phyloP scores from a whole-genome alignment of 768 basidiomycete genomes.

The Cubamyces sp. region DNA sequence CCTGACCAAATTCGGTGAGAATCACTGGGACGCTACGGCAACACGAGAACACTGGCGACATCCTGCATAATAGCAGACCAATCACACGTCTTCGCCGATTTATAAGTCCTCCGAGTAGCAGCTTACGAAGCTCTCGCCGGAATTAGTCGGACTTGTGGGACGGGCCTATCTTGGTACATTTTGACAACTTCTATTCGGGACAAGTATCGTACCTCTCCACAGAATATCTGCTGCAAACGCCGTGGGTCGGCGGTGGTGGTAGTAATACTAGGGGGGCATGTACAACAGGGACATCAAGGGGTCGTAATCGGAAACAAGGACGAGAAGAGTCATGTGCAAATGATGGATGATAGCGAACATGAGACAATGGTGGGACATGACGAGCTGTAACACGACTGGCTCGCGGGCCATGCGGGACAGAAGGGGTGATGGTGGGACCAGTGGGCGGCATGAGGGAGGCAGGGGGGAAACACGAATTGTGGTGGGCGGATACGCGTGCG shows the following conservation, averaged over 20 bases:
- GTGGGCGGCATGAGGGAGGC: no score
- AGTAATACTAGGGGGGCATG: background rate
- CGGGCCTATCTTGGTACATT: background rate
- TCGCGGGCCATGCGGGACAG: no score
- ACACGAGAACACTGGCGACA: no score
- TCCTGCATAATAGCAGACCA: background rate
- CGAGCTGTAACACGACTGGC: background rate
- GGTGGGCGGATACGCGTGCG: background rate
- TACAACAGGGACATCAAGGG: conserved; percentile 7
- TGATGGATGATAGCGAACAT: background rate
- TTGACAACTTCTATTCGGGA: conserved; percentile 11
- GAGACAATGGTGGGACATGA: background rate
- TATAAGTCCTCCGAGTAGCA: no score
- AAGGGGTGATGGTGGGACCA: no score
- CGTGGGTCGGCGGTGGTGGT: background rate
- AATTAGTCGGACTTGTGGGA: background rate
- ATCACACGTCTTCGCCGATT: no score
- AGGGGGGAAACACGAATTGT: no score
- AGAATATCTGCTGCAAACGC: background rate
- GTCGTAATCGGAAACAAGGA: conserved; percentile 3
- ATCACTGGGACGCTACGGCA: no score
- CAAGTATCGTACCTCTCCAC: conserved; percentile 9
- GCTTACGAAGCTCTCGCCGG: background rate
- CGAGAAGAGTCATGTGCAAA: background rate
- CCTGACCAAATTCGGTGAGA: background rate